A percentile compares a stretch with the other conserved stretches of the same genome.
Evolutionary conservation across 2,329 filamentous ascomycete genomes (phyloP).

Genomic region (Aspergillus fructus): DNA sequence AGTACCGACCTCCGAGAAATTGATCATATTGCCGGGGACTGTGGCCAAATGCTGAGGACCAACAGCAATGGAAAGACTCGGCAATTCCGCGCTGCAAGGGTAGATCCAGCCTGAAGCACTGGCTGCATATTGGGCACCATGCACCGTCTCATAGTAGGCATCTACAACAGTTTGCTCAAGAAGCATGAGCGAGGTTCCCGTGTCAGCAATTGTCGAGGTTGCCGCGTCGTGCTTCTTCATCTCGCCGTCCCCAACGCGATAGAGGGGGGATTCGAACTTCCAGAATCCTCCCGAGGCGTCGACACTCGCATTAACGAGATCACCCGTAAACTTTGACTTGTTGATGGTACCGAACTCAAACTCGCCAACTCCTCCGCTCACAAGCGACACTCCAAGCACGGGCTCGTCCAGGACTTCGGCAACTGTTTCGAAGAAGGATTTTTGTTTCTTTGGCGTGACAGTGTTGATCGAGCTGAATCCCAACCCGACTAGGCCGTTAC

Average conservation of each 20-base stretch:
- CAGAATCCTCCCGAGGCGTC: conserved; percentile 67
- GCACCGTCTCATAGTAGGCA: conserved; percentile 60
- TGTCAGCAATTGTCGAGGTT: conserved; percentile 61
- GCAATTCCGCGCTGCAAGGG: conserved; percentile 55
- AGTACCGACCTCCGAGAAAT: conserved; percentile 53
- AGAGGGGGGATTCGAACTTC: conserved; percentile 61
- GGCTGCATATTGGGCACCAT: conserved; percentile 48
- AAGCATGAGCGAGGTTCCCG: conserved; percentile 67
- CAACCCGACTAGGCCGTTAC: conserved; percentile 69
- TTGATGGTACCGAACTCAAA: conserved; percentile 77
- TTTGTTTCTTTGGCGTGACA: conserved; percentile 60
- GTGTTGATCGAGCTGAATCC: conserved; percentile 67
- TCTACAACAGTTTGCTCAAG: conserved; percentile 56
- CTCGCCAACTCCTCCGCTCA: conserved; percentile 58
- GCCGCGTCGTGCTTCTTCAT: conserved; percentile 34
- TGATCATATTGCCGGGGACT: conserved; percentile 56
- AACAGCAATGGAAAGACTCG: conserved; percentile 57
- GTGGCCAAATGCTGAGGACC: conserved; percentile 50
- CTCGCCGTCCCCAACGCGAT: conserved; percentile 51
- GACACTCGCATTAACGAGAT: conserved; percentile 62
- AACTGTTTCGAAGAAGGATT: conserved; percentile 74
- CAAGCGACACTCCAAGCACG: conserved; percentile 70
- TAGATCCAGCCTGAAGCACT: conserved; percentile 54
- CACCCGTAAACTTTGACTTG: conserved; percentile 59
- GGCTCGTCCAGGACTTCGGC: conserved; percentile 60